Evolutionary conservation across 129 eudicot genomes (phyloP).

Genomic region (Centaurea solstitialis): DNA sequence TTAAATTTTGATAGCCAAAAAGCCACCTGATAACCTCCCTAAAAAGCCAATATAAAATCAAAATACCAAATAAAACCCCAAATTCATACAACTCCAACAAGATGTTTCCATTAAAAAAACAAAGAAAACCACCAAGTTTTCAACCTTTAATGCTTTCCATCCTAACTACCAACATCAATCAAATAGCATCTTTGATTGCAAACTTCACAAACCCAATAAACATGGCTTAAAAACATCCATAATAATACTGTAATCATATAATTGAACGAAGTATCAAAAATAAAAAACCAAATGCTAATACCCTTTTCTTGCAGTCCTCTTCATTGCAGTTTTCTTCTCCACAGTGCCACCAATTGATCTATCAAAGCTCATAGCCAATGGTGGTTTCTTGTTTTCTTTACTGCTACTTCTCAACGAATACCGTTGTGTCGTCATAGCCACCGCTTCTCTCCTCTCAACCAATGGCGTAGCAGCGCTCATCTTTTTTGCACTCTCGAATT

Average conservation of each 20-base stretch:
- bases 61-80: not conserved
- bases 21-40: no score
- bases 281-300: not conserved
- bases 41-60: no score
- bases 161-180: not conserved
- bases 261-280: not conserved
- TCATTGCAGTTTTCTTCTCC: constrained; percentile 43
- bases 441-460: constrained; percentile 49
- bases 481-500: constrained; percentile 50
- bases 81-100: not conserved
- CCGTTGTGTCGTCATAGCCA: constrained; percentile 29
- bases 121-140: not conserved
- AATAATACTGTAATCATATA: not conserved
- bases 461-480: constrained; percentile 36
- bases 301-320: constrained; percentile 48
- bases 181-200: constrained; percentile 10
- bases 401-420: constrained; percentile 68
- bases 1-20: no score
- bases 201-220: not conserved
- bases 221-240: not conserved
- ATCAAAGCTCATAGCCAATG: constrained; percentile 41
- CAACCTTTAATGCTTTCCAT: not conserved
- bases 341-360: constrained; percentile 29
- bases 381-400: constrained; percentile 83
- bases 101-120: not conserved